Percentiles rank a stretch among this genome's conserved stretches.
Conservation (phyloP, 2,329 filamentous ascomycete genomes). For the Ascochyta clinopodiicola region DNA sequence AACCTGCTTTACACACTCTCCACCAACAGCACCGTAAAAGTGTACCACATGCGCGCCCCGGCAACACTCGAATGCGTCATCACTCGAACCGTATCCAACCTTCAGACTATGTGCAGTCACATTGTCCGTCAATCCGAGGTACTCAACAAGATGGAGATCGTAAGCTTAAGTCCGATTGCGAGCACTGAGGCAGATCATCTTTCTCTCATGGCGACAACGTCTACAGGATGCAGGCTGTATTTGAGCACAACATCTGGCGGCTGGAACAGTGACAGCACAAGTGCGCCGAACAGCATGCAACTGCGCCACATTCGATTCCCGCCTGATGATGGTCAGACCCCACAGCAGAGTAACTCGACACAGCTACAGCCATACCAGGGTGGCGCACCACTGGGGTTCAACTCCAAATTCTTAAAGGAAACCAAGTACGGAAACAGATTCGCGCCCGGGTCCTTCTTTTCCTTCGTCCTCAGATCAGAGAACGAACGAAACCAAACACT, state of each 20-base stretch:
- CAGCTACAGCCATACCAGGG: slow-evolving; percentile 41
- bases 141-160: slow-evolving; percentile 71
- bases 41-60: slow-evolving; percentile 80
- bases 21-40: slow-evolving; percentile 84
- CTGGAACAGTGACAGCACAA: slow-evolving; percentile 66
- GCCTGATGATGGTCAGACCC: slow-evolving; percentile 56
- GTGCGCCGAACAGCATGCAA: slow-evolving; percentile 91
- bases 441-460: slow-evolving; percentile 89
- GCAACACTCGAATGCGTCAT: slow-evolving; percentile 61
- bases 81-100: slow-evolving; percentile 59
- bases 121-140: slow-evolving; percentile 78
- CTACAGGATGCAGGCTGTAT: slow-evolving; percentile 89
- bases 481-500: slow-evolving; percentile 69
- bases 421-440: slow-evolving; percentile 65
- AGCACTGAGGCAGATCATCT: slow-evolving; percentile 79
- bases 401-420: slow-evolving; percentile 35
- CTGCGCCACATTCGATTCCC: slow-evolving; percentile 97
- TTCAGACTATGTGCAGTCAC: slow-evolving; percentile 78
- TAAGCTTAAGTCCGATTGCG: slow-evolving; percentile 85
- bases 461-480: slow-evolving; percentile 73
- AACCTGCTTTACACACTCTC: slow-evolving; percentile 92
- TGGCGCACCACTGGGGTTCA: slow-evolving; percentile 32
- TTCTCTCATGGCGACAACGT: slow-evolving; percentile 88
- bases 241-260: slow-evolving; percentile 85
- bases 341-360: slow-evolving; percentile 31